Base-by-base conservation (phyloP, 495 filamentous ascomycete genomes). In the Penicillium mononematosum region DNA sequence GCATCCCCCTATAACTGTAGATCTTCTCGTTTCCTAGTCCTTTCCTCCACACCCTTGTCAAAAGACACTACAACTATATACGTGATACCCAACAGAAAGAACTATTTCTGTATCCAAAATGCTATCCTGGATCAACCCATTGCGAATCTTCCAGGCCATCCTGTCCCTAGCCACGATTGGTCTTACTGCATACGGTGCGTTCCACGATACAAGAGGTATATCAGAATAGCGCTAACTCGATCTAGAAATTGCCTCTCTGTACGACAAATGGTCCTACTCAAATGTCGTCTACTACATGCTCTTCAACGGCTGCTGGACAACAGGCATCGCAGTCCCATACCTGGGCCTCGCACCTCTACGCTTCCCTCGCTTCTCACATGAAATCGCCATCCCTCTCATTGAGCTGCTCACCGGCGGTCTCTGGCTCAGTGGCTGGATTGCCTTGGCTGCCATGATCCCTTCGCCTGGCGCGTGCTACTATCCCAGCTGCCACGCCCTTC, bases 371-470 rank as follows among this genome's bases (percentile, higher is more conserved):
- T 58, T 81, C 44, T 77, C 78, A 55, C 81, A 86, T 70, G 79
- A 80, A 31, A 68, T 82, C 31, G 65, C 58, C 19, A 68, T 68
- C 25, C 65, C 65, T 20, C 49, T 53, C 27, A 36, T 68, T 4
- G 65, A 68, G 12, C 27, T 68, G 3, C 16, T 66, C 19, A 68
- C 65, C 36, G 58, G 59, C 34, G 51, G 56, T 16, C 59, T 68
- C 31, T 54, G 89, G 89, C 88, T 92, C 58, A 82, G 81, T 1
- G 87, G 87, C 49, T 85, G 84, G 61, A 83, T 92, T 56, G 86
- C 86, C 1, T 65, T 89, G 6, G 87, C 85, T 2, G 84, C 81
- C 11, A 75, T 80, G 60, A 69, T 85, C 25, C 77, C 73, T 19
- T 71, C 78, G 25, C 58, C 80, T 8, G 53, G 56, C 4, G 25